These are phyloP conservation scores for Neoascochyta sp. DNA, from an alignment of 2,329 filamentous ascomycete genomes.

Conservation along the genomic window DNA sequence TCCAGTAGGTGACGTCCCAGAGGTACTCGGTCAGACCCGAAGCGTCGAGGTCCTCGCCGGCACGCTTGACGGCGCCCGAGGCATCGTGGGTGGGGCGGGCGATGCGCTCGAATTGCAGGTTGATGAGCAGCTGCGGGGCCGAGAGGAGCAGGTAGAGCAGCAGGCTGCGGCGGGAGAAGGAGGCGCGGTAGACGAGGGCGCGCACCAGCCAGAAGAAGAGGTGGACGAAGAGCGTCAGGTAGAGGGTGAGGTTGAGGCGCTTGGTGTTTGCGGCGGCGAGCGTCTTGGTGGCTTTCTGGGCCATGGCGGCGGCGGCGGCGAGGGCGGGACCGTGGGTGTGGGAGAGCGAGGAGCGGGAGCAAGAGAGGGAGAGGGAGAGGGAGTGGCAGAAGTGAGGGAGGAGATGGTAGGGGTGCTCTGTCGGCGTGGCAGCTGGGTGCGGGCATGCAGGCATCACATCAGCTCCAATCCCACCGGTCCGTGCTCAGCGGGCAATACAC, in stretches of 20 bases:
- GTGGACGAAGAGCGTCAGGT: slow-evolving; percentile 70
- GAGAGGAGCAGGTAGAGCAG: slow-evolving; percentile 70
- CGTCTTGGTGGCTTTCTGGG: slow-evolving; percentile 52
- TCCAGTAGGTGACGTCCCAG: slow-evolving; percentile 96
- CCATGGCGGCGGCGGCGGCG: too few relatives aligned
- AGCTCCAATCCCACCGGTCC: too few relatives aligned
- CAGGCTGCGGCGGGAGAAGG: slow-evolving; percentile 51
- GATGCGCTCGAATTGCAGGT: slow-evolving; percentile 80
- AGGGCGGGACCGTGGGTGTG: too few relatives aligned
- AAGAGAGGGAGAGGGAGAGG: too few relatives aligned
- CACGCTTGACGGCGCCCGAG: slow-evolving; percentile 59
- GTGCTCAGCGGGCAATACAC: slow-evolving; percentile 8
- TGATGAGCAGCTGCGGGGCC: slow-evolving; percentile 69
- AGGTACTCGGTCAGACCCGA: slow-evolving; percentile 93
- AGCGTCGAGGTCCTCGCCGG: slow-evolving; percentile 85
- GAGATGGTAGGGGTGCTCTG: too few relatives aligned
- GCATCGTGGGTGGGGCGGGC: slow-evolving; percentile 73
- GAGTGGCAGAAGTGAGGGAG: too few relatives aligned
- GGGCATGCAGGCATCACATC: too few relatives aligned
- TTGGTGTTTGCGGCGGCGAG: slow-evolving; percentile 75
- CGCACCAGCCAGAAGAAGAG: slow-evolving; percentile 69
- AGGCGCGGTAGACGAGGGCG: slow-evolving; percentile 59
- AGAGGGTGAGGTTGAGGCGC: slow-evolving; percentile 76
- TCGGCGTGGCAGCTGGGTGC: too few relatives aligned
- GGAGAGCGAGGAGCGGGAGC: not conserved